Conservation (phyloP, 768 basidiomycete species). For the Lactifluus subvellereus region DNA sequence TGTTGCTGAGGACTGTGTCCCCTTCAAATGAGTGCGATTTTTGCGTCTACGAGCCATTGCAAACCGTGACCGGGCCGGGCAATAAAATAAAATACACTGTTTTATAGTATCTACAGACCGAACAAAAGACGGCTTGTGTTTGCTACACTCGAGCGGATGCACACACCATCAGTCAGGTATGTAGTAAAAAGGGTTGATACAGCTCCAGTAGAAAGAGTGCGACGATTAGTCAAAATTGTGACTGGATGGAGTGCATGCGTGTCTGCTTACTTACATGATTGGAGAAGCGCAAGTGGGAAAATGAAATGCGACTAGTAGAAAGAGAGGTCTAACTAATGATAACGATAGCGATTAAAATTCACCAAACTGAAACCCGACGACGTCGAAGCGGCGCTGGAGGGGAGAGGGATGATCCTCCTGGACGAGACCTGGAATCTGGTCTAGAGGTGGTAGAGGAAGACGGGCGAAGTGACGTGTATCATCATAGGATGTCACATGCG, state of each 20-base stretch:
- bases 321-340: slow-evolving; percentile 6
- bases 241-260: slow-evolving; percentile 1
- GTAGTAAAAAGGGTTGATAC: slow-evolving; percentile 17
- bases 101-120: background rate
- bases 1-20: slow-evolving; percentile 32
- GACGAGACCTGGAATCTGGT: slow-evolving; percentile 75
- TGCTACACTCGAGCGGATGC: slow-evolving; percentile 18
- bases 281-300: background rate
- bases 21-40: slow-evolving; percentile 77
- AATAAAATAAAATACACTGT: slow-evolving; percentile 11
- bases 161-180: slow-evolving; percentile 17
- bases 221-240: slow-evolving; percentile 13
- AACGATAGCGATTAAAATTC: slow-evolving; percentile 50
- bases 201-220: slow-evolving; percentile 9
- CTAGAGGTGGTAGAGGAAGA: slow-evolving; percentile 66
- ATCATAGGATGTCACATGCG: slow-evolving; percentile 70
- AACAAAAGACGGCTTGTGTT: background rate
- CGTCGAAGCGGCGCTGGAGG: slow-evolving; percentile 59
- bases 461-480: slow-evolving; percentile 85
- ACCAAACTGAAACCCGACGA: slow-evolving; percentile 63
- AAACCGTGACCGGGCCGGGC: background rate
- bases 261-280: background rate
- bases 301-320: background rate
- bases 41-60: slow-evolving; percentile 72
- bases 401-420: slow-evolving; percentile 30